Base-by-base conservation (phyloP, 2,329 filamentous ascomycete genomes). In the Ophioceras dolichostomum region DNA sequence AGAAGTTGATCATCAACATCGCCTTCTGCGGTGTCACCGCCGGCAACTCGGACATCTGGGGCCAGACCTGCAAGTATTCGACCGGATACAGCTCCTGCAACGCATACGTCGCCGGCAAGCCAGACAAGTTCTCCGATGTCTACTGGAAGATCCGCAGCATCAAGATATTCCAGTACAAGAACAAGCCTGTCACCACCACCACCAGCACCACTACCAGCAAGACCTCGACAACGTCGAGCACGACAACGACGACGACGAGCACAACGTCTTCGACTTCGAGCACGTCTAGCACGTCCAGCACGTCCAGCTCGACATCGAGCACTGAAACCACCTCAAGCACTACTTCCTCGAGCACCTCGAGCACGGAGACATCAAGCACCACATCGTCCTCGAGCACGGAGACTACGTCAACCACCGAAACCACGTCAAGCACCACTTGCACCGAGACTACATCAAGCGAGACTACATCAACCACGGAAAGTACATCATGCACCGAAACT, bases 1-100 rank as follows among this genome's bases (percentile, higher is more conserved):
- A 88, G 63, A 72, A 77, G 47, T 72, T 94, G 42, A 74, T 86
- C 38, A 70, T 87, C 47, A 76, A 86, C 61, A 83, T 83, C 32
- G 55, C 77, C 21, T 80, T 88, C 54, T 89, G 83, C 53, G 83
- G 83, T 14, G 71, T 77, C 47, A 82, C 78, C 62, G 79, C 79
- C 2, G 76, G 54, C 36, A 47, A 49, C 29, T 28, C 41, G 4
- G 39, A 42, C 12, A 41, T 50, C 29, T 60, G 54, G 51, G 41
- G 43, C 32, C 35, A 48, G 27, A 35, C 39, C 12, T 61, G 59
- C 40, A 12, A 32, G 18, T 36, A 37, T 22, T 33, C 38, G 33
- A 50, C 55, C 7, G 41, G 41, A 14, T 47, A 48, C 30, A 38
- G 31, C 2, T 47, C 49, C 14, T 67, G 63, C 49, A 38, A 42